Percentiles rank a stretch among this genome's conserved stretches.
Conservation (phyloP, 805 yeast species). For the Brettanomyces custersianus region DNA sequence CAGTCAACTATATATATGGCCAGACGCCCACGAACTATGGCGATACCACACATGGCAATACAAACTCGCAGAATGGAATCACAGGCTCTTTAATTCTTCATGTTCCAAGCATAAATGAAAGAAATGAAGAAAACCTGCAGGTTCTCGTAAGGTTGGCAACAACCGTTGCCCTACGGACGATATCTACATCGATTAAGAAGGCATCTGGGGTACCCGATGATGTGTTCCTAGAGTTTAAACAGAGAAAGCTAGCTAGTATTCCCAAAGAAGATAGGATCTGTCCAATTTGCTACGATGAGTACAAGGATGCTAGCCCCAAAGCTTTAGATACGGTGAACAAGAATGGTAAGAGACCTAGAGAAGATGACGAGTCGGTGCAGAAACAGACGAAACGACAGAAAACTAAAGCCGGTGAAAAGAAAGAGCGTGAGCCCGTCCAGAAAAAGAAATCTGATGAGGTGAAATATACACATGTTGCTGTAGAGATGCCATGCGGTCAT, state of each 20-base stretch:
- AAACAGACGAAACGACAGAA: slow-evolving; percentile 6
- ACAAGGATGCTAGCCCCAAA: slow-evolving; percentile 21
- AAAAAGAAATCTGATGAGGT: slow-evolving; percentile 10
- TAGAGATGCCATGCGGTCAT: slow-evolving; percentile 78
- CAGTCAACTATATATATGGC: slow-evolving; percentile 31
- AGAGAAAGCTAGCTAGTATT: slow-evolving; percentile 24
- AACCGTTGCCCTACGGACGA: slow-evolving; percentile 57
- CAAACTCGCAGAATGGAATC: slow-evolving; percentile 11
- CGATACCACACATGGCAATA: slow-evolving; percentile 5
- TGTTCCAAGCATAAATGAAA: slow-evolving; percentile 54
- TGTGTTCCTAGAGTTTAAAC: slow-evolving; percentile 42
- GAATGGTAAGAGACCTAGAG: slow-evolving; percentile 9
- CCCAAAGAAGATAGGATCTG: slow-evolving; percentile 31
- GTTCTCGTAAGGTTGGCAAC: slow-evolving; percentile 60
- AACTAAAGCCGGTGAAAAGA: slow-evolving; percentile 4
- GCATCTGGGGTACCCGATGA: slow-evolving; percentile 45
- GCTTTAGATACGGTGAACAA: slow-evolving; percentile 2
- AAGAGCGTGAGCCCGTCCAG: slow-evolving; percentile 1
- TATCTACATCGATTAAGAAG: slow-evolving; percentile 39
- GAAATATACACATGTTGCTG: slow-evolving; percentile 49
- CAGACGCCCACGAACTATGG: slow-evolving; percentile 12
- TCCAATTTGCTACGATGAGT: slow-evolving; percentile 57
- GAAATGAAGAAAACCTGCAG: slow-evolving; percentile 52
- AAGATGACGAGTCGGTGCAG: slow-evolving; percentile 8
- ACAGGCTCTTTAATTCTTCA: slow-evolving; percentile 55